Conservation (phyloP, 805 yeast genomes). For the Yamadazyma takamatsuzukensis region DNA sequence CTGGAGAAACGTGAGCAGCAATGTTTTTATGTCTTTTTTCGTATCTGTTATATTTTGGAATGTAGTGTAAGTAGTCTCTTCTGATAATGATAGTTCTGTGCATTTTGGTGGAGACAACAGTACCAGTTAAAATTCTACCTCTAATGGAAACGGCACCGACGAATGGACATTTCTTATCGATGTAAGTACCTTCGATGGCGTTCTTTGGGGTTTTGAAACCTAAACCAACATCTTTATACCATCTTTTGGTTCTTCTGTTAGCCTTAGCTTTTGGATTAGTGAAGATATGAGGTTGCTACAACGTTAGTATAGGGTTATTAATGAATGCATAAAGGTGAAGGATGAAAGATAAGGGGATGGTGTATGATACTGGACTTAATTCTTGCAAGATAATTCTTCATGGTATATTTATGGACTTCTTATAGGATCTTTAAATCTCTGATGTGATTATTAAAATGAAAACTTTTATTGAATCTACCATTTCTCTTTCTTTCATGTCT, state of each 20-base stretch:
- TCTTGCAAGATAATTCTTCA: too few relatives aligned
- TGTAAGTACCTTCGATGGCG: conserved; percentile 98
- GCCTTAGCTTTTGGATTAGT: conserved; percentile 99
- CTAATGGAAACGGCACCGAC: conserved; percentile 96
- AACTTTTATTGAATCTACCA: not conserved
- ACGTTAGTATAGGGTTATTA: conserved; percentile 20
- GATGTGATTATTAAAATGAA: not conserved
- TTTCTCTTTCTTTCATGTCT: not conserved
- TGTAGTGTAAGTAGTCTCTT: conserved; percentile 99
- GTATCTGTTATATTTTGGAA: conserved; percentile 99
- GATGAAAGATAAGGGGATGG: too few relatives aligned
- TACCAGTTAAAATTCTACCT: conserved; percentile 99
- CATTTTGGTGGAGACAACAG: conserved; percentile 99
- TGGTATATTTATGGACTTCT: not conserved
- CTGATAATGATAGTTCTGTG: conserved; percentile 99
- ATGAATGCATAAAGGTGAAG: too few relatives aligned
- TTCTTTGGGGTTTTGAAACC: conserved; percentile 99
- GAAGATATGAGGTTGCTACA: conserved; percentile 99
- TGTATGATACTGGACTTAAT: too few relatives aligned
- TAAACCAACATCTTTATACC: conserved; percentile 99
- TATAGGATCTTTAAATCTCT: too few relatives aligned
- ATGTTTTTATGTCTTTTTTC: conserved; percentile 99
- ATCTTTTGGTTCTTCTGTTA: conserved; percentile 98
- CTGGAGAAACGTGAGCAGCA: conserved; percentile 99
- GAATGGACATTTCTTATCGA: conserved; percentile 99